A percentile compares a stretch with the other conserved stretches of the same genome.
phyloP scores from a whole-genome alignment of 345 rosid genomes.

The Rhizophora apiculata region DNA sequence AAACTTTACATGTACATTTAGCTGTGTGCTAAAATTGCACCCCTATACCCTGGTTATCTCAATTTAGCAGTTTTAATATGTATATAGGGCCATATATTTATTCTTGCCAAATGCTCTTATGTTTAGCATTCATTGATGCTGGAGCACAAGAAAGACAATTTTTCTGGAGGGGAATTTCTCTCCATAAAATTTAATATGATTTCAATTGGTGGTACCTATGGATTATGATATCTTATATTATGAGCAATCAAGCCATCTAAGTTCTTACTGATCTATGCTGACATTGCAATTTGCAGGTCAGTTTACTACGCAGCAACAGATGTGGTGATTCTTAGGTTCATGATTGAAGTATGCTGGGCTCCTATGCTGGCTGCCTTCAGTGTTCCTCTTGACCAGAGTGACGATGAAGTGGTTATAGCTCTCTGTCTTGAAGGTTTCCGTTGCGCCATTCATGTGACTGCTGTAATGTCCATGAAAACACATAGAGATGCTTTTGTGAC shows the following conservation, averaged over 20 bases:
- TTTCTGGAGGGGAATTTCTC: background rate
- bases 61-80: background rate
- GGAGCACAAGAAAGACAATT: background rate
- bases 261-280: constrained; percentile 27
- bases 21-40: too few relatives aligned
- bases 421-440: constrained; percentile 96
- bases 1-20: too few relatives aligned
- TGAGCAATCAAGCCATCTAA: background rate
- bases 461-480: constrained; percentile 99
- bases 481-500: constrained; percentile 99
- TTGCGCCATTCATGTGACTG: constrained; percentile 87
- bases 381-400: constrained; percentile 98
- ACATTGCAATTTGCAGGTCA: constrained; percentile 70
- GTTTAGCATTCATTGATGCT: background rate
- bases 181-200: background rate
- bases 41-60: too few relatives aligned
- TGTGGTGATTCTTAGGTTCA: constrained; percentile 91
- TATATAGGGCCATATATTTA: background rate
- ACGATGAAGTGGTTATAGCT: constrained; percentile 75
- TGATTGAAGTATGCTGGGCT: constrained; percentile 99
- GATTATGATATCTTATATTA: background rate
- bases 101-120: background rate
- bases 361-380: constrained; percentile 99
- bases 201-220: background rate
- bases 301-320: constrained; percentile 99